Percentiles rank a stretch among this genome's conserved stretches.
Evolutionary conservation across 2,329 filamentous ascomycete species (phyloP).

Genomic region (Colletotrichum trifolii): DNA sequence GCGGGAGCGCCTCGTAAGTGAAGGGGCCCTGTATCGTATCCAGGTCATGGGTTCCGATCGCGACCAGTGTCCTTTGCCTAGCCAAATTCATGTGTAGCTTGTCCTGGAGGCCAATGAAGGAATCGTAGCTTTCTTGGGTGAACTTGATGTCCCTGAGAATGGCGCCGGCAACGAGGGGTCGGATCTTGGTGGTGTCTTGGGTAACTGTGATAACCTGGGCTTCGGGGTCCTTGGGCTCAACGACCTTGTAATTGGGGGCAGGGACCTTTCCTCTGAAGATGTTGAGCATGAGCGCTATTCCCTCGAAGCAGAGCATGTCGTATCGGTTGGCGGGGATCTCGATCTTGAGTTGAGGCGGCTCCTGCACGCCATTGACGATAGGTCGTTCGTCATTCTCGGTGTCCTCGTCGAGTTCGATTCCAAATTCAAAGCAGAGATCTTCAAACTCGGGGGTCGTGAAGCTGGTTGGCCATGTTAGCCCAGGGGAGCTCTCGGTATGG

Average conservation of each 20-base stretch:
- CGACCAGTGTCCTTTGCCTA: conserved; percentile 91
- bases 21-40: conserved; percentile 95
- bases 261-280: conserved; percentile 85
- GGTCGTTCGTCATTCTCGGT: conserved; percentile 81
- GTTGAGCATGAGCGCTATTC: conserved; percentile 94
- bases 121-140: conserved; percentile 90
- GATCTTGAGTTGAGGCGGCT: conserved; percentile 94
- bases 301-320: conserved; percentile 97
- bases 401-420: conserved; percentile 97
- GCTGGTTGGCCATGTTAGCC: conserved; percentile 54
- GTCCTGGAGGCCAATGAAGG: conserved; percentile 97
- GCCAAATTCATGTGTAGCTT: conserved; percentile 98
- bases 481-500: conserved; percentile 34
- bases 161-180: conserved; percentile 89
- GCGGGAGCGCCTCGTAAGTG: conserved; percentile 91
- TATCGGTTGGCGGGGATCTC: conserved; percentile 96
- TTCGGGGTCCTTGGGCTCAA: conserved; percentile 77
- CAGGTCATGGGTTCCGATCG: conserved; percentile 96
- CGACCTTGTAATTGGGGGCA: conserved; percentile 83
- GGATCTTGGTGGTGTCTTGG: conserved; percentile 79
- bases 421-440: conserved; percentile 97
- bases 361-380: conserved; percentile 80
- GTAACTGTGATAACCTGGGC: conserved; percentile 84
- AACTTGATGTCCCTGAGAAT: conserved; percentile 93
- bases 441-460: conserved; percentile 96